Evolutionary conservation across 805 yeast species (phyloP).

Genomic region (Lipomyces kockii): DNA sequence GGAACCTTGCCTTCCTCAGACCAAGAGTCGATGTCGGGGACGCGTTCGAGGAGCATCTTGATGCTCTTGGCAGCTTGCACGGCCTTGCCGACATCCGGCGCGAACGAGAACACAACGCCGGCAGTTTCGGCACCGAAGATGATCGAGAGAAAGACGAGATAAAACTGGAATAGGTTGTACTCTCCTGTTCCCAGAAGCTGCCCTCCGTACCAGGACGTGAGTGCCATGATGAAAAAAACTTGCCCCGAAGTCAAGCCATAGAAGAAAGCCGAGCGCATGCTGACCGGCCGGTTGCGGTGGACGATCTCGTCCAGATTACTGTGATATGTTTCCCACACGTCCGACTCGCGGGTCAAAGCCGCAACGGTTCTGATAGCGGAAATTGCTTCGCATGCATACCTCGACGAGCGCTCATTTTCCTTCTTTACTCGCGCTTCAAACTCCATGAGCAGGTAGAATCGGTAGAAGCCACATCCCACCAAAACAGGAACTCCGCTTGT

Average conservation of each 20-base stretch:
- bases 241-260: slow-evolving; percentile 49
- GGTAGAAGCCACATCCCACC: slow-evolving; percentile 49
- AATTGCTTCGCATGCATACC: slow-evolving; percentile 50
- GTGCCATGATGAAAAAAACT: slow-evolving; percentile 49
- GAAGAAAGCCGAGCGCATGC: slow-evolving; percentile 43
- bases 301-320: slow-evolving; percentile 22
- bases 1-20: slow-evolving; percentile 42
- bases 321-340: slow-evolving; percentile 46
- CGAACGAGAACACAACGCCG: slow-evolving; percentile 50
- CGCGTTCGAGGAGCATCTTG: slow-evolving; percentile 43
- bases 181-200: slow-evolving; percentile 44
- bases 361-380: slow-evolving; percentile 51
- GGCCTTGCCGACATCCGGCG: slow-evolving; percentile 54
- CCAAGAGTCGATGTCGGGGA: slow-evolving; percentile 47
- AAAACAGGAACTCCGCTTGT: slow-evolving; percentile 46
- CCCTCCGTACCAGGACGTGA: slow-evolving; percentile 52
- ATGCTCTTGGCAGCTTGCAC: slow-evolving; percentile 46
- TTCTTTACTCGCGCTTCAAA: slow-evolving; percentile 47
- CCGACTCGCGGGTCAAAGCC: slow-evolving; percentile 50
- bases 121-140: slow-evolving; percentile 53
- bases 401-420: slow-evolving; percentile 48
- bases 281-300: slow-evolving; percentile 45
- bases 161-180: slow-evolving; percentile 47
- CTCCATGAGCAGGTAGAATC: slow-evolving; percentile 45
- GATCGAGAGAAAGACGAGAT: slow-evolving; percentile 48